Conservation (phyloP, 1,139 yeast species). For the Meyerozyma smithsonii region DNA sequence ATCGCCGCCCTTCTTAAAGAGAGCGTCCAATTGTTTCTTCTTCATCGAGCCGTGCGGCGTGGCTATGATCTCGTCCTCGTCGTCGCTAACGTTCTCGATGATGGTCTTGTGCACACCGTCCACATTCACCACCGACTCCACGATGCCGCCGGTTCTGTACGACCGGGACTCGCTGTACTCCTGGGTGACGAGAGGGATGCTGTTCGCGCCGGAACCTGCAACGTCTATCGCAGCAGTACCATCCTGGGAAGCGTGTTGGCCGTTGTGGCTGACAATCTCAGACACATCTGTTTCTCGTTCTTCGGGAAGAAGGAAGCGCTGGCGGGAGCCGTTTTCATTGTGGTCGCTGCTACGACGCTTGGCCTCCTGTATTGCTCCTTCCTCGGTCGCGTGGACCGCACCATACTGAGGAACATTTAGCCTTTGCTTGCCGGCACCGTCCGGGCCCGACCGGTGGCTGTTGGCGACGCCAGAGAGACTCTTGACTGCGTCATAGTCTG, state of each 20-base stretch:
- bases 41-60: constrained; percentile 4
- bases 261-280: constrained; percentile 14
- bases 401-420: constrained; percentile 22
- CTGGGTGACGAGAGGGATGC: not conserved
- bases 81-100: constrained; percentile 57
- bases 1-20: not conserved
- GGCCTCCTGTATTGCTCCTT: constrained; percentile 43
- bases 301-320: constrained; percentile 19
- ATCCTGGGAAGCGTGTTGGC: not conserved
- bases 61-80: constrained; percentile 17
- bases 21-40: constrained; percentile 7
- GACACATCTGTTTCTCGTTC: constrained; percentile 29
- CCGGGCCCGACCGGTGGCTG: not conserved
- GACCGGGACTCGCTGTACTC: constrained; percentile 32
- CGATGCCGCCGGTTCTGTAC: constrained; percentile 64
- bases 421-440: constrained; percentile 6
- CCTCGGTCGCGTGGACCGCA: constrained; percentile 45
- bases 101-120: constrained; percentile 86
- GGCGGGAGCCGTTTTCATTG: constrained; percentile 4
- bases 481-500: constrained; percentile 12
- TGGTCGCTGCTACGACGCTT: constrained; percentile 12
- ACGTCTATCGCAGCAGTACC: not conserved
- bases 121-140: constrained; percentile 79
- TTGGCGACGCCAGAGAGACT: not conserved
- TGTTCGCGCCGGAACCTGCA: not conserved